These are phyloP conservation scores for Tetraselmis striata DNA, from an alignment of 139 green algal species.

Conservation along the genomic window DNA sequence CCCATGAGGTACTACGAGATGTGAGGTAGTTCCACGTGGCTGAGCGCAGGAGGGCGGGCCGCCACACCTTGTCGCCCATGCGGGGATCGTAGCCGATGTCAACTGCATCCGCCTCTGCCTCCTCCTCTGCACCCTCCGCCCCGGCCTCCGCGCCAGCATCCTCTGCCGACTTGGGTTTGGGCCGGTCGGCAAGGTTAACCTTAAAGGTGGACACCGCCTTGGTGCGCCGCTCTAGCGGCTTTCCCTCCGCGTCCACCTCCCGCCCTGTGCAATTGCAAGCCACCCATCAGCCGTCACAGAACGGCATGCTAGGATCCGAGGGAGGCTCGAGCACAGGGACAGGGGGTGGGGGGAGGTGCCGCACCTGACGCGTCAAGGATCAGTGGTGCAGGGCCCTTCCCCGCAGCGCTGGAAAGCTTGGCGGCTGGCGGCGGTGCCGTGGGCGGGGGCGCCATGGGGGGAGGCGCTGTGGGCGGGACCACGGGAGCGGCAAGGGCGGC, in stretches of 20 bases:
- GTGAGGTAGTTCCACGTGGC: no score
- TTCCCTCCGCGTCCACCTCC: background rate
- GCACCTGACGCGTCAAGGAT: background rate
- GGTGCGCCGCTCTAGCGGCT: background rate
- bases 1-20: no score
- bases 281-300: no score
- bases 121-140: background rate
- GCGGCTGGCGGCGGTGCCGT: background rate
- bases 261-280: background rate
- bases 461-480: background rate
- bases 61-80: slow-evolving; percentile 33
- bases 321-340: background rate
- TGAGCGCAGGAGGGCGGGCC: no score
- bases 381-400: background rate
- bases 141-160: background rate
- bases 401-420: background rate
- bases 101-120: background rate
- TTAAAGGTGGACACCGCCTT: background rate
- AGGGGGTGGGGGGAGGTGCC: background rate
- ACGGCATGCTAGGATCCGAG: no score
- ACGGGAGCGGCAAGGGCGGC: background rate
- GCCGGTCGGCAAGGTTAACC: background rate
- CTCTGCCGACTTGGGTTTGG: background rate
- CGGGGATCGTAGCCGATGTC: slow-evolving; percentile 41
- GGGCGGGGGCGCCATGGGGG: background rate